Evolutionary conservation across 2,329 filamentous ascomycete species (phyloP).

Genomic region (Tetracladium maxilliforme): DNA sequence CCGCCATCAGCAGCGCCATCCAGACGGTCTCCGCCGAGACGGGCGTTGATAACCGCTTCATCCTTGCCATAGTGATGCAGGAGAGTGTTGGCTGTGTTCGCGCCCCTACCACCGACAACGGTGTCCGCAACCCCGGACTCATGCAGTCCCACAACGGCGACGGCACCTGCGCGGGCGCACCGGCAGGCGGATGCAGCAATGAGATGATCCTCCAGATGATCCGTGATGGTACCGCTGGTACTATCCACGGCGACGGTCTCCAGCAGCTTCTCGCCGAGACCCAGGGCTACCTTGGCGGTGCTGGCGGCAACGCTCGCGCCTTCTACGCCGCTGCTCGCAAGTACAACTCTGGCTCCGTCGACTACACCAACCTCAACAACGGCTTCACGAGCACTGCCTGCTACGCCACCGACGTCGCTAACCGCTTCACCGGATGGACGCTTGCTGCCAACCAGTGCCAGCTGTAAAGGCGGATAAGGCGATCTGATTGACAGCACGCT

Average conservation of each 20-base stretch:
- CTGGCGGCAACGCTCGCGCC: slow-evolving; percentile 7
- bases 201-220: slow-evolving; percentile 12
- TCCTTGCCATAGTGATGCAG: slow-evolving; percentile 13
- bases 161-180: slow-evolving; percentile 6
- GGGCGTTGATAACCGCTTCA: slow-evolving; percentile 10
- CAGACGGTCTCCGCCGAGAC: slow-evolving; percentile 5
- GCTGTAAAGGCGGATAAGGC: slow-evolving; percentile 1
- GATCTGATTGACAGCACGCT: background rate
- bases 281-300: too few species aligned
- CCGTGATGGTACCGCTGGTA: slow-evolving; percentile 12
- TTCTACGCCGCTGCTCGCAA: slow-evolving; percentile 13
- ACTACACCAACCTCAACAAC: slow-evolving; percentile 10
- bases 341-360: slow-evolving; percentile 14
- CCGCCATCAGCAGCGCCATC: slow-evolving; percentile 5
- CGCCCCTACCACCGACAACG: slow-evolving; percentile 9
- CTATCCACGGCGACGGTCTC: slow-evolving; percentile 7
- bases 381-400: slow-evolving; percentile 9
- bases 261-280: slow-evolving; percentile 5
- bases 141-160: slow-evolving; percentile 14
- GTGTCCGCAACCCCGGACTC: slow-evolving; percentile 10
- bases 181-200: slow-evolving; percentile 6
- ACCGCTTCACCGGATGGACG: slow-evolving; percentile 5
- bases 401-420: slow-evolving; percentile 15
- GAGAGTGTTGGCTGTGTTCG: slow-evolving; percentile 9
- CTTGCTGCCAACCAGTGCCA: too few species aligned